Base-by-base conservation (phyloP, 2,329 filamentous ascomycete species). In the Cladosporium oxysporum region DNA sequence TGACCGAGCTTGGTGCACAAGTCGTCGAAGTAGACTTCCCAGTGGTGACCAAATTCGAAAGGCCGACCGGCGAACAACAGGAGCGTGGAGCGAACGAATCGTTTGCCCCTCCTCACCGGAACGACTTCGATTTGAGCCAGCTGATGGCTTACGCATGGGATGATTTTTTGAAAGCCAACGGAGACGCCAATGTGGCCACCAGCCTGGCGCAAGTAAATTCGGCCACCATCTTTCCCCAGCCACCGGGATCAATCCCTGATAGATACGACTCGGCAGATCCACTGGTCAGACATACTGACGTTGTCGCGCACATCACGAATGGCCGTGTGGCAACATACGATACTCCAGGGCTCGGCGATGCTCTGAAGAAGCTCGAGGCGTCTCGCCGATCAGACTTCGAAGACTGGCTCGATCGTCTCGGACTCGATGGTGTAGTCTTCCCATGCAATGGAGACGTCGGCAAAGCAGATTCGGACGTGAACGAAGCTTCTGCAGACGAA, bases 131-230 rank as follows among this genome's bases (percentile, higher is more conserved):
- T 69, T 75, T 29, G 26, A 29, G 35, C 12, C 81, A 78, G 5
- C 72, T 84, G 1, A 79, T 84, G 8, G 81, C 83, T 2, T 78
- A 81, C 68, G 79, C 79, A 0, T 85, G 83, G 83, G 78, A 84
- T 63, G 78, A 81, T 29, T 85, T 85, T 58, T 73, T 85, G 3
- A 62, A 66, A 0, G 65, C 73, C 5, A 83, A 83, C 66, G 71
- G 73, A 16, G 80, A 83, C 59, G 33, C 26, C 12, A 55, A 31
- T 5, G 8, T 31, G 5, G 26, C 72, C 0, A 76, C 76, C 1
- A 75, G 73, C 35, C 72, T 84, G 7, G 68, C 72, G 0, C 69
- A 72, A 10, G 79, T 84, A 2, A 76, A 84, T 49, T 53, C 73
- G 0, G 53, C 62, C 1, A 70, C 72, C 69, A 69, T 78, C 0